These are phyloP conservation scores for Asterophora parasitica DNA, from an alignment of 768 basidiomycete species.

Conservation along the genomic window DNA sequence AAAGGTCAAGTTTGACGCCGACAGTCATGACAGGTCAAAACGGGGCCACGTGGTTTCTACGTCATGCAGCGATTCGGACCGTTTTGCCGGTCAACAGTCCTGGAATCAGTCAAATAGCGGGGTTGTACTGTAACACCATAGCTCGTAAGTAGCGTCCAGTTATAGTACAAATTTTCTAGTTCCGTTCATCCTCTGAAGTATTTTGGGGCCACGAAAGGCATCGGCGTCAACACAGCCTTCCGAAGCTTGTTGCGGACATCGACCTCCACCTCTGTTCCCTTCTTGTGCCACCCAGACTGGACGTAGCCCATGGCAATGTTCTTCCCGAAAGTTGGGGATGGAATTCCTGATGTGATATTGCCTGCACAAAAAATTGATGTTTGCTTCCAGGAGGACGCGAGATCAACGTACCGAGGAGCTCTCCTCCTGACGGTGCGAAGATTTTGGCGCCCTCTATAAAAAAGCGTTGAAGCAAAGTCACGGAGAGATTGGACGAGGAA, in stretches of 20 bases:
- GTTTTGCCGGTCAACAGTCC: too few species aligned
- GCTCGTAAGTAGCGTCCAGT: neutral
- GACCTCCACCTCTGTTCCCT: slow-evolving; percentile 79
- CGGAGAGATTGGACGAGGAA: slow-evolving; percentile 1
- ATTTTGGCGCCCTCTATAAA: slow-evolving; percentile 74
- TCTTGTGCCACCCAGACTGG: slow-evolving; percentile 78
- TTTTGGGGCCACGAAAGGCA: slow-evolving; percentile 85
- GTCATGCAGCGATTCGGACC: too few species aligned
- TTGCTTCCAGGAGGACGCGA: slow-evolving; percentile 2
- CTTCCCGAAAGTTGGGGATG: slow-evolving; percentile 81
- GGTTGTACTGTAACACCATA: neutral
- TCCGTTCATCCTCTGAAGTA: slow-evolving; percentile 62
- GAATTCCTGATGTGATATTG: slow-evolving; percentile 88
- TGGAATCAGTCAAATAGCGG: too few species aligned
- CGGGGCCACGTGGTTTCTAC: too few species aligned
- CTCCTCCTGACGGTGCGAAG: slow-evolving; percentile 46
- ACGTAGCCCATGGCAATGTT: slow-evolving; percentile 99
- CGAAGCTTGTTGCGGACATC: slow-evolving; percentile 81
- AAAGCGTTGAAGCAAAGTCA: neutral
- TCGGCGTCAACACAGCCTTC: slow-evolving; percentile 65
- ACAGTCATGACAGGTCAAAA: too few species aligned
- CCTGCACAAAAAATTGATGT: slow-evolving; percentile 36
- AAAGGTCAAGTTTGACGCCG: neutral
- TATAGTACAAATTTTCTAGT: neutral
- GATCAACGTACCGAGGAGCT: slow-evolving; percentile 55